A percentile compares a stretch with the other conserved stretches of the same genome.
phyloP scores from a whole-genome alignment of 345 rosid species.

The Sapria himalayana region DNA sequence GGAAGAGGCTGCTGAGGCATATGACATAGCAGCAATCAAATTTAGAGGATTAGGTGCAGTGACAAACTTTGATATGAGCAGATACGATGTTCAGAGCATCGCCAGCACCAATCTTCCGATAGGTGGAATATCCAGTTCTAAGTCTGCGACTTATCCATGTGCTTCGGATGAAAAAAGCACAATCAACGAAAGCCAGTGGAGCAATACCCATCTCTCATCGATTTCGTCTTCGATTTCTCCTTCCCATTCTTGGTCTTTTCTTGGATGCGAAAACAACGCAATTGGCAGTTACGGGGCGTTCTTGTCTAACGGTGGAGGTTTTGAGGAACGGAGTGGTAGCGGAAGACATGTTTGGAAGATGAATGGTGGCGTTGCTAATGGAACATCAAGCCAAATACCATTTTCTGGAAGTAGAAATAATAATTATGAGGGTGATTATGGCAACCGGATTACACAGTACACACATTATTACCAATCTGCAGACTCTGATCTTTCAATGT shows the following conservation, averaged over 20 bases:
- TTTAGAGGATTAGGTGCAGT: constrained; percentile 81
- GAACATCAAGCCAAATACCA: constrained; percentile 17
- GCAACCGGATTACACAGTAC: constrained; percentile 30
- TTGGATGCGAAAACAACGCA: constrained; percentile 10
- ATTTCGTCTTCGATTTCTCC: constrained; percentile 15
- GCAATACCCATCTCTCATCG: constrained; percentile 6
- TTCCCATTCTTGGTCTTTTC: constrained; percentile 7
- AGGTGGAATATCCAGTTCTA: constrained; percentile 43
- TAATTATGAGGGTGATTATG: constrained; percentile 18
- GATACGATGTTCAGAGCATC: constrained; percentile 77
- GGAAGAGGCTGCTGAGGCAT: constrained; percentile 54
- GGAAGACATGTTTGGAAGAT: constrained; percentile 1
- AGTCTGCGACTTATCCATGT: too few relatives aligned
- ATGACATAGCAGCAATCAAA: constrained; percentile 75
- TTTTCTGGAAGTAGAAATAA: constrained; percentile 14
- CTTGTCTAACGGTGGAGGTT: constrained; percentile 15
- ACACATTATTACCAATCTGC: constrained; percentile 34
- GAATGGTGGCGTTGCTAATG: too few relatives aligned
- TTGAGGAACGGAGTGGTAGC: constrained; percentile 12
- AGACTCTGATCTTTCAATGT: constrained; percentile 41
- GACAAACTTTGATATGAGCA: constrained; percentile 83
- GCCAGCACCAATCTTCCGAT: constrained; percentile 68
- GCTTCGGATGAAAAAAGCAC: constrained; percentile 3
- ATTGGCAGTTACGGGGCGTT: constrained; percentile 9
- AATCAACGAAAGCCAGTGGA: constrained; percentile 5